phyloP scores from a whole-genome alignment of 2,329 filamentous ascomycete genomes.

The Monosporascus sp. region DNA sequence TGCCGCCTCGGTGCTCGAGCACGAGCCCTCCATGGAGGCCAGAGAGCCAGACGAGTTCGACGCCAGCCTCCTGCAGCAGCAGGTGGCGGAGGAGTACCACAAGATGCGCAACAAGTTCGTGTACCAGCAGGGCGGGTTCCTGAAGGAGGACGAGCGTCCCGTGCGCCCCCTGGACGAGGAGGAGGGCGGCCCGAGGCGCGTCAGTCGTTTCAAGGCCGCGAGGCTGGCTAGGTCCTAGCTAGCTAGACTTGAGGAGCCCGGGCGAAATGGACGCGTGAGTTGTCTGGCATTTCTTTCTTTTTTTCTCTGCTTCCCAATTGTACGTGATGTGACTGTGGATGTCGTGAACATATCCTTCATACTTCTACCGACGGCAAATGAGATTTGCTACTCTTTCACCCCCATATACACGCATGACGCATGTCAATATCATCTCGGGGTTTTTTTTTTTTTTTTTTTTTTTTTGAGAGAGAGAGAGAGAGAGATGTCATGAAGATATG shows the following conservation, averaged over 20 bases:
- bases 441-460: too few relatives aligned
- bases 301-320: background rate
- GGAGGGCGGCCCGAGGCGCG: constrained; percentile 55
- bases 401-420: too few relatives aligned
- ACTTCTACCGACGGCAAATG: too few relatives aligned
- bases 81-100: constrained; percentile 80
- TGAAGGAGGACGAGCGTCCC: constrained; percentile 62
- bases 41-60: constrained; percentile 62
- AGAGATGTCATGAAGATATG: too few relatives aligned
- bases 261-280: background rate
- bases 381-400: too few relatives aligned
- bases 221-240: constrained; percentile 50
- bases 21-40: constrained; percentile 31
- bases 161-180: constrained; percentile 64
- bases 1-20: constrained; percentile 55
- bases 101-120: constrained; percentile 78
- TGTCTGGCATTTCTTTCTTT: background rate
- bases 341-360: too few relatives aligned
- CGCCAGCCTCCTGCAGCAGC: constrained; percentile 64
- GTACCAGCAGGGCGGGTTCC: constrained; percentile 75
- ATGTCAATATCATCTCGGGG: too few relatives aligned
- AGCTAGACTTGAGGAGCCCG: too few relatives aligned
- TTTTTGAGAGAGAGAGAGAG: too few relatives aligned
- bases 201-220: constrained; percentile 72
- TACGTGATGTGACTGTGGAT: background rate